A percentile compares a stretch with the other conserved stretches of the same genome.
These are phyloP conservation scores for Mucor ambiguus DNA, from an alignment of 371 early-diverging fungal species.

Conservation along the genomic window DNA sequence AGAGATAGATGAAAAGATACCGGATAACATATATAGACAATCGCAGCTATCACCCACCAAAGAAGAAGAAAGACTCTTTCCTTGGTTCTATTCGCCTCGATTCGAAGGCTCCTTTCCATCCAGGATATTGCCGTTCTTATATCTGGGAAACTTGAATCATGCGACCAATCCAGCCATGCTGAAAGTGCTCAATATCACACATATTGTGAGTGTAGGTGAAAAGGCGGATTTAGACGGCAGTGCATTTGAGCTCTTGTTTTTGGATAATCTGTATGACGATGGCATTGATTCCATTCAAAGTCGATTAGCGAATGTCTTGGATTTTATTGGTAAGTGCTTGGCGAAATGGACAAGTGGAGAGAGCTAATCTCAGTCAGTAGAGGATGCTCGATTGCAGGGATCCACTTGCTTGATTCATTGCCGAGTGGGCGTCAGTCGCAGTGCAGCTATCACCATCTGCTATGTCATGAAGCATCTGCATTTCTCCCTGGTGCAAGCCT, in stretches of 20 bases:
- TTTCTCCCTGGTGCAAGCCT: slow-evolving; percentile 58
- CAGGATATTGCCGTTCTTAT: slow-evolving; percentile 61
- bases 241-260: slow-evolving; percentile 39
- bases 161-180: slow-evolving; percentile 67
- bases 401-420: slow-evolving; percentile 60
- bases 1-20: slow-evolving; percentile 19
- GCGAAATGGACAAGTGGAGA: background rate
- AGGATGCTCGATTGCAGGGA: slow-evolving; percentile 36
- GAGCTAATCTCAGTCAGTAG: slow-evolving; percentile 11
- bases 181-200: slow-evolving; percentile 57
- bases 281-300: slow-evolving; percentile 64
- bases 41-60: slow-evolving; percentile 16
- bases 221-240: slow-evolving; percentile 46
- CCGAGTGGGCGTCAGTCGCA: slow-evolving; percentile 69
- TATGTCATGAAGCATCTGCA: slow-evolving; percentile 63
- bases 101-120: slow-evolving; percentile 74
- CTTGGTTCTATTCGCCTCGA: slow-evolving; percentile 64
- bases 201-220: slow-evolving; percentile 68
- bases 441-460: slow-evolving; percentile 69
- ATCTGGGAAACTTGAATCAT: slow-evolving; percentile 68
- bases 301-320: slow-evolving; percentile 51
- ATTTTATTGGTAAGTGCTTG: slow-evolving; percentile 57
- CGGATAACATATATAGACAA: slow-evolving; percentile 8
- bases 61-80: slow-evolving; percentile 27
- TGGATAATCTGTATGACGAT: slow-evolving; percentile 69